phyloP scores from a whole-genome alignment of 1,284 basidiomycete species.

The Mycosarcoma mackinlayi region DNA sequence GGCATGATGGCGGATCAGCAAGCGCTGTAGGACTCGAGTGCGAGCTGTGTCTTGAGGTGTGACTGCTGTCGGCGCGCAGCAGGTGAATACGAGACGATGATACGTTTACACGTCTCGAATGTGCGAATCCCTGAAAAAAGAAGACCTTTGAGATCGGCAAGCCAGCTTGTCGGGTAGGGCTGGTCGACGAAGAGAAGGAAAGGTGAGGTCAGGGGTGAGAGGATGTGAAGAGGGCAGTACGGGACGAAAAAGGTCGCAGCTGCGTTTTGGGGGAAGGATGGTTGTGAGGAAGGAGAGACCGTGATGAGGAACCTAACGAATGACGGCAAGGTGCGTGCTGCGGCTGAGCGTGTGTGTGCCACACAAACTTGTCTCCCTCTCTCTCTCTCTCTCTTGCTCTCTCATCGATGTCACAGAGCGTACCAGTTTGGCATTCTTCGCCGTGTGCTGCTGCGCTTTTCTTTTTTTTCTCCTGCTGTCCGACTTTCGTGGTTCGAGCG shows the following conservation, averaged over 20 bases:
- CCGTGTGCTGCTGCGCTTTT: slow-evolving; percentile 9
- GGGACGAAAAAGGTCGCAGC: slow-evolving; percentile 24
- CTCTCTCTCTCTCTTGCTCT: no score
- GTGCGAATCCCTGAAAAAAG: not conserved
- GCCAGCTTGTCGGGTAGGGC: slow-evolving; percentile 26
- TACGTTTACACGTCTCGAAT: slow-evolving; percentile 1
- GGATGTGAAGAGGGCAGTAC: slow-evolving; percentile 10
- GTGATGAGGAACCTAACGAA: not conserved
- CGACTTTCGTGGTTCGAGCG: slow-evolving; percentile 11
- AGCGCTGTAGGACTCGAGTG: not conserved
- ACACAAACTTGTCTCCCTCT: no score
- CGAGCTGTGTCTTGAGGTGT: not conserved
- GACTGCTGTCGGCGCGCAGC: slow-evolving; percentile 9
- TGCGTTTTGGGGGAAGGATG: slow-evolving; percentile 13
- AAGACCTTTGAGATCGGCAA: slow-evolving; percentile 32
- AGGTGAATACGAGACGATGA: slow-evolving; percentile 12
- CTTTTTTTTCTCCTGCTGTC: not conserved
- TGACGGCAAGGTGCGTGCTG: slow-evolving; percentile 15
- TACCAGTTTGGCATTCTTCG: no score
- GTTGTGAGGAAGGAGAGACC: slow-evolving; percentile 5
- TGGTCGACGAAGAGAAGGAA: slow-evolving; percentile 10
- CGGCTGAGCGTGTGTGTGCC: not conserved
- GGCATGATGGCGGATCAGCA: slow-evolving; percentile 42
- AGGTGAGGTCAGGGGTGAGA: not conserved
- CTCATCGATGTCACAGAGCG: no score